Percentiles rank a stretch among this genome's conserved stretches.
Conservation (phyloP, 208 protist genomes). For the Trypanosoma vivax region DNA sequence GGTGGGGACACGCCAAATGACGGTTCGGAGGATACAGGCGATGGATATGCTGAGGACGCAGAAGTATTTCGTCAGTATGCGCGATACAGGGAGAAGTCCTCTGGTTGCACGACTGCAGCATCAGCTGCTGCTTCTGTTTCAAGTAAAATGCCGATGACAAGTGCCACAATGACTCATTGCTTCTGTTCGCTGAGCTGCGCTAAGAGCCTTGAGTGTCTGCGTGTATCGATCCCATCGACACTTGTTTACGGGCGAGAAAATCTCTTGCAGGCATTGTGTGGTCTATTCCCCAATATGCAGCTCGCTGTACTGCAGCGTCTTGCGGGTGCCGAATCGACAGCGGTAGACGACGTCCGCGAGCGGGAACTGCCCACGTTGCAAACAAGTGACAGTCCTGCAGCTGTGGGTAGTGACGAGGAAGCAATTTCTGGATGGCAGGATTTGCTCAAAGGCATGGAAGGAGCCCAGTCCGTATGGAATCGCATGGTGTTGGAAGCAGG, state of each 20-base stretch:
- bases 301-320: conserved; percentile 39
- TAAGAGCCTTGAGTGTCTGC: conserved; percentile 29
- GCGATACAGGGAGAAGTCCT: conserved; percentile 25
- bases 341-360: conserved; percentile 9
- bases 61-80: conserved; percentile 52
- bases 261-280: conserved; percentile 33
- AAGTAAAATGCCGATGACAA: conserved; percentile 13
- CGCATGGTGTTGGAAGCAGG: background rate
- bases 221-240: conserved; percentile 16
- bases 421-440: background rate
- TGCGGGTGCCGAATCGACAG: conserved; percentile 36
- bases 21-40: conserved; percentile 3
- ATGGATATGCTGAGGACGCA: conserved; percentile 46
- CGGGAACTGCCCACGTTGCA: background rate
- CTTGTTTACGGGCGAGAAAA: conserved; percentile 29
- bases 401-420: background rate
- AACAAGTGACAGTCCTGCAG: background rate
- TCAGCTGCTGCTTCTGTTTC: too few relatives aligned
- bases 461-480: conserved; percentile 33
- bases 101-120: conserved; percentile 12
- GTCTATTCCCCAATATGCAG: conserved; percentile 60
- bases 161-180: conserved; percentile 31
- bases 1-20: conserved; percentile 8
- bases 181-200: conserved; percentile 66
- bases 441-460: conserved; percentile 21